Conservation (phyloP, 2,329 filamentous ascomycete species). For the Gliomastix tumulicola region DNA sequence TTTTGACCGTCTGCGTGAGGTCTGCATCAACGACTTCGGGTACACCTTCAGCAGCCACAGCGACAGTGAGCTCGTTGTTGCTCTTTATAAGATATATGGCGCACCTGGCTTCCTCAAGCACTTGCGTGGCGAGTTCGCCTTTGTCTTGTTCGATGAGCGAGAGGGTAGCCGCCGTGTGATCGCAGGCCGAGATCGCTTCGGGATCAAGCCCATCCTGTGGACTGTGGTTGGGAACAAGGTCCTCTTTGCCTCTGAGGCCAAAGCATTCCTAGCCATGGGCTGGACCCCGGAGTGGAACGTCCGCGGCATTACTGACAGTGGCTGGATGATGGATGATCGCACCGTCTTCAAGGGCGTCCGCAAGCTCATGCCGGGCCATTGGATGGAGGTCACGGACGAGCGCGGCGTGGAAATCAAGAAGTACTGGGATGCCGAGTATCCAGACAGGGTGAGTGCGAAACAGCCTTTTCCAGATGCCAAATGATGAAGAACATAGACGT, state of each 20-base stretch:
- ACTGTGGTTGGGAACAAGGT: slow-evolving; percentile 30
- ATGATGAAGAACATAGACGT: too few relatives aligned
- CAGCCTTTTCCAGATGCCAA: too few relatives aligned
- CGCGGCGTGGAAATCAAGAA: slow-evolving; percentile 24
- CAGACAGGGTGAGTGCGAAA: slow-evolving; percentile 47
- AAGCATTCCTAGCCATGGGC: slow-evolving; percentile 42
- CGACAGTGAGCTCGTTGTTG: slow-evolving; percentile 46
- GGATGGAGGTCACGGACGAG: slow-evolving; percentile 28
- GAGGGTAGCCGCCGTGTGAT: slow-evolving; percentile 29
- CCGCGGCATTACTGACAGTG: slow-evolving; percentile 30
- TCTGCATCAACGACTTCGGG: slow-evolving; percentile 20
- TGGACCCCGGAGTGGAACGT: slow-evolving; percentile 49
- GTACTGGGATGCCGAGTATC: slow-evolving; percentile 48
- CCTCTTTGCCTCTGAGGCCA: slow-evolving; percentile 44
- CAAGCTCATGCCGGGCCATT: slow-evolving; percentile 35
- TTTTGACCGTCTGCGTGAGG: slow-evolving; percentile 32
- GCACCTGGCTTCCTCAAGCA: slow-evolving; percentile 23
- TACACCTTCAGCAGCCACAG: slow-evolving; percentile 37
- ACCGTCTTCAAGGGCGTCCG: slow-evolving; percentile 43
- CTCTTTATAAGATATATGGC: slow-evolving; percentile 42
- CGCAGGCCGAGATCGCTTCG: slow-evolving; percentile 45
- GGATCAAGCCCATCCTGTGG: slow-evolving; percentile 52
- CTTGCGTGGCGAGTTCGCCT: slow-evolving; percentile 47
- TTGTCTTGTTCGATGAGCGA: slow-evolving; percentile 39
- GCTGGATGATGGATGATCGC: slow-evolving; percentile 33